Base-by-base conservation (phyloP, 345 rosid species). In the Aurinia saxatilis region DNA sequence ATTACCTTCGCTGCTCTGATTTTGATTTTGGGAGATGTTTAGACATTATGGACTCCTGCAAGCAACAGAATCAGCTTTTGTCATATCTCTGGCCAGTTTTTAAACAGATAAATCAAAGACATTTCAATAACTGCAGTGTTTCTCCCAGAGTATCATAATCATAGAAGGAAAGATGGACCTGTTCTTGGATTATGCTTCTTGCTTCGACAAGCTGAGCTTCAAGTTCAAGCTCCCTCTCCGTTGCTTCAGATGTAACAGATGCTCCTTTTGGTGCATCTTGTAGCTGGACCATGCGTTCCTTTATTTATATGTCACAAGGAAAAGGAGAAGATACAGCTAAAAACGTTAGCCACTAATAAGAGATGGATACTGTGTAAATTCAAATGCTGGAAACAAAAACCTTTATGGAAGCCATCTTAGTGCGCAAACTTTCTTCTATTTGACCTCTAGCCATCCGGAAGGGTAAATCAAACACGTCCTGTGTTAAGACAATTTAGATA, bases 141-240 rank as follows among this genome's bases (percentile, higher is more conserved):
- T 6, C 21, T 46, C 55, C 40, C 31, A 47, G 11, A 21, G 7
- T 25, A 34, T 34, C n/a, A 66, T 47, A 17, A 19, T 0, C 15
- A 31, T 60, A 19, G 16, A 40, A 30, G 27, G 37, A 30, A 27
- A 29, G 8, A 59, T 15, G 35, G 62, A 90, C 96, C 97, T 93
- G 99, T 80, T 93, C 99, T 75, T 90, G 97, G 73, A 90, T 93
- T 72, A 93, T 93, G 81, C 99, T 93, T 65, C 97, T 85, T 16
- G 99, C 99, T 76, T 93, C 99, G 16, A 90, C 97, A 50, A 93
- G 96, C 80, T 93, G 99, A 67, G 97, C 99, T 85, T 90, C 96
- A 27, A 93, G 99, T 70, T 90, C 99, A 72, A 93, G 99, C 82
- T 93, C 99, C 63, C 97, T 84, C 79, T 93, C 97, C 15, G 96